Conservation (phyloP, 345 rosid species). For the Arabidopsis arenosa region DNA sequence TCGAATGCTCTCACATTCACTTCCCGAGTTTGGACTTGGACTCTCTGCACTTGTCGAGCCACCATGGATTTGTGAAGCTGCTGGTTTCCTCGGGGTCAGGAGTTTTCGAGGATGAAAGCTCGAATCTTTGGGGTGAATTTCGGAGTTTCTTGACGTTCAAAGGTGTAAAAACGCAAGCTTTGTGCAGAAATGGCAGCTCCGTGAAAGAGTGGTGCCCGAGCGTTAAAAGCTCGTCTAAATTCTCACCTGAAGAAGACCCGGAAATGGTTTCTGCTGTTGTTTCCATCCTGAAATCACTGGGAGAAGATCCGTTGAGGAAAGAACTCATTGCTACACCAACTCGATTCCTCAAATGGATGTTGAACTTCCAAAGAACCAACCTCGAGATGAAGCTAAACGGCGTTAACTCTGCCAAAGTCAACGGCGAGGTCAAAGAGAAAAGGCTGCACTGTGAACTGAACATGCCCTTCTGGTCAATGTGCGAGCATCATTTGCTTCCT, state of each 20-base stretch:
- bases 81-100: conserved; percentile 76
- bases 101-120: conserved; percentile 64
- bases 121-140: conserved; percentile 75
- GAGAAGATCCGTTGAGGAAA: conserved; percentile 88
- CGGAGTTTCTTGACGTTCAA: conserved; percentile 63
- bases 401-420: conserved; percentile 47
- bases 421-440: conserved; percentile 47
- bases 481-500: conserved; percentile 98
- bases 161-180: conserved; percentile 54
- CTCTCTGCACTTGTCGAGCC: conserved; percentile 48
- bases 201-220: conserved; percentile 72
- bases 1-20: conserved; percentile 80
- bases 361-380: conserved; percentile 73
- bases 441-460: conserved; percentile 68
- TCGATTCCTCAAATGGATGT: conserved; percentile 78
- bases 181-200: conserved; percentile 37
- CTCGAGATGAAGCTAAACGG: conserved; percentile 68
- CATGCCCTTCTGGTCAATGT: conserved; percentile 84
- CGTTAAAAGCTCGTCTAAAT: conserved; percentile 47
- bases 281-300: conserved; percentile 74
- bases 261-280: conserved; percentile 72
- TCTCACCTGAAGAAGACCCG: conserved; percentile 49
- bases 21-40: conserved; percentile 64
- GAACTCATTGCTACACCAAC: conserved; percentile 82
- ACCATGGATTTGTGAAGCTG: conserved; percentile 61